Evolutionary conservation across 2,329 filamentous ascomycete species (phyloP).

Genomic region (Fusarium lyarnte): DNA sequence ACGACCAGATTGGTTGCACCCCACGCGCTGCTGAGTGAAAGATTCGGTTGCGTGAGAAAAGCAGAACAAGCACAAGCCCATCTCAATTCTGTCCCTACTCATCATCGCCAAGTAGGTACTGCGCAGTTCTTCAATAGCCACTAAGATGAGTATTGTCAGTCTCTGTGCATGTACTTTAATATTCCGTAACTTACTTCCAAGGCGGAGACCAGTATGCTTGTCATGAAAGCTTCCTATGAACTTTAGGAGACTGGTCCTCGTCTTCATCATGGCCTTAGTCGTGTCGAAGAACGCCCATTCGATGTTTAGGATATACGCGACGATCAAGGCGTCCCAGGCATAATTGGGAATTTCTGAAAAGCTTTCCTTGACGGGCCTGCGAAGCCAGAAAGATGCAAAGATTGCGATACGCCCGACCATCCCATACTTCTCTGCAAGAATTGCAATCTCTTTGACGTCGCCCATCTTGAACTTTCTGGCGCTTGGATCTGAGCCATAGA

Average conservation of each 20-base stretch:
- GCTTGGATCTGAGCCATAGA: background rate
- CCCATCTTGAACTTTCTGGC: fast-evolving
- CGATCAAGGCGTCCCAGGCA: fast-evolving
- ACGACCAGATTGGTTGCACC: background rate
- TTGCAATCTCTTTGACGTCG: fast-evolving
- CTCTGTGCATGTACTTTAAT: background rate
- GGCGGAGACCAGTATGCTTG: background rate
- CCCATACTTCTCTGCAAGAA: background rate
- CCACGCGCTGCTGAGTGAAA: fast-evolving
- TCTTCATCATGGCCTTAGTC: background rate
- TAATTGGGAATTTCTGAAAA: fast-evolving
- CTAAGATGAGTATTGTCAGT: background rate
- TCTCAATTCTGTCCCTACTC: background rate
- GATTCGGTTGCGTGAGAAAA: background rate
- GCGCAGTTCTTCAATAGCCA: slow-evolving; percentile 5
- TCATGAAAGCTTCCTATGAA: background rate
- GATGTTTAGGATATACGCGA: background rate
- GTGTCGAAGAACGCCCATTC: background rate
- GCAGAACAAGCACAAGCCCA: slow-evolving; percentile 1
- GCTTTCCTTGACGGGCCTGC: fast-evolving
- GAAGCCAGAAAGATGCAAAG: background rate
- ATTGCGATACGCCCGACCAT: fast-evolving
- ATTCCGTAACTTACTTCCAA: background rate
- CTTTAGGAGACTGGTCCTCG: background rate
- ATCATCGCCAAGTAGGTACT: background rate